Evolutionary conservation across 352 stramenopile genomes (phyloP).

Genomic region (Plasmopara muralis): DNA sequence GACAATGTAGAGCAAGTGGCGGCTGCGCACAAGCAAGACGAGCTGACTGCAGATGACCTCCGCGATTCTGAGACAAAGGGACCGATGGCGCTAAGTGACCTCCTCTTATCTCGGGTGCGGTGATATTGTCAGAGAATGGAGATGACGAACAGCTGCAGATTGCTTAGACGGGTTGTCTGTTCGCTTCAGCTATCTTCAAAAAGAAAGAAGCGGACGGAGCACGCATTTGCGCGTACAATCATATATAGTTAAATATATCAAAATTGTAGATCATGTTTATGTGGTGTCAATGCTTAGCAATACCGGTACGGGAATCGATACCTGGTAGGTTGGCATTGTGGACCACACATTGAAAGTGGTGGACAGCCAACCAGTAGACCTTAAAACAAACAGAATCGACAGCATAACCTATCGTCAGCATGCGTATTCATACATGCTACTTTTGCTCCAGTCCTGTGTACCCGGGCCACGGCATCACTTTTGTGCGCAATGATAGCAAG

Average conservation of each 20-base stretch:
- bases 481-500: constrained; percentile 99
- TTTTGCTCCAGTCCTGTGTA: constrained; percentile 99
- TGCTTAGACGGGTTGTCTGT: constrained; percentile 7
- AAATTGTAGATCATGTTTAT: neutral
- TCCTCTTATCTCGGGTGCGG: constrained; percentile 26
- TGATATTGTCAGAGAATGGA: constrained; percentile 6
- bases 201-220: too few species aligned
- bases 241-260: neutral
- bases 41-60: constrained; percentile 49
- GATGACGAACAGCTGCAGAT: constrained; percentile 16
- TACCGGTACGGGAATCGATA: too few species aligned
- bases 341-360: neutral
- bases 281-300: too few species aligned
- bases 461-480: constrained; percentile 98
- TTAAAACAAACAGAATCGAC: neutral
- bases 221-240: neutral
- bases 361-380: neutral
- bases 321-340: neutral
- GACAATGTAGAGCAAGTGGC: constrained; percentile 26
- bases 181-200: too few species aligned
- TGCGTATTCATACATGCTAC: constrained; percentile 99
- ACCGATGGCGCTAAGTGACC: constrained; percentile 40
- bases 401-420: constrained; percentile 25
- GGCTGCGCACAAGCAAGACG: constrained; percentile 27
- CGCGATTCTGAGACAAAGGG: constrained; percentile 34